Base-by-base conservation (phyloP, 495 filamentous ascomycete species). In the Hyaloscypha hepaticicola region DNA sequence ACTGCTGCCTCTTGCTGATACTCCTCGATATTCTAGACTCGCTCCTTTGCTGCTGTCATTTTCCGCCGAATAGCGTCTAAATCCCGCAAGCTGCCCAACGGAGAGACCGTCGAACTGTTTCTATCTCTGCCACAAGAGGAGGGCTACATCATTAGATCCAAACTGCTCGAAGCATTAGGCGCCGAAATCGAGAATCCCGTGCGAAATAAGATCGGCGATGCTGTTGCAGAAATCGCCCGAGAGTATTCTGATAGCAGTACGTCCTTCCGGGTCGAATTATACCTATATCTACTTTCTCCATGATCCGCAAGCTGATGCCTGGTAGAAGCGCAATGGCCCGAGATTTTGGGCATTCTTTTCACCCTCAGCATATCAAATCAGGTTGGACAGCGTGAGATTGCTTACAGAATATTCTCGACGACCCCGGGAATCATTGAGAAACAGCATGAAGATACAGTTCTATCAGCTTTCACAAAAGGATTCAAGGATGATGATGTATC, bases 361-460 rank as follows among this genome's bases (percentile, higher is more conserved):
- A 84, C 87, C 52, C 87, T 93, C 27, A 98, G 95, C 73, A 91
- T 94, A 72, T 91, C 90, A 26, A 77, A 82, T 52, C 91, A 97
- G 51, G 77, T 89, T 14, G 89, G 86, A 64, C 87, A 93, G 73
- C 87, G 96, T 25, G 95, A 98, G 78, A 89, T 84, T 31, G 91
- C 96, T 26, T 99, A 92, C 77, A 84, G 96, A 49, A 92, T 99
- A 63, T 96, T 99, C 73, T 88, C 92, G 45, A 94, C 92, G 0
- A 97, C 96, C 8, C 96, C 96, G 21, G 91, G 91, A 22, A 93
- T 99, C 70, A 98, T 99, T 69, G 93, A 97, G 75, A 94, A 88
- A 76, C 91, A 96, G 70, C 94, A 99, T 70, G 91, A 96, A 70
- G 89, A 91, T 65, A 85, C 88, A 25, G 92, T 98, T 16, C 77